Base-by-base conservation (phyloP, 768 basidiomycete species). In the Infundibulicybe gibba region DNA sequence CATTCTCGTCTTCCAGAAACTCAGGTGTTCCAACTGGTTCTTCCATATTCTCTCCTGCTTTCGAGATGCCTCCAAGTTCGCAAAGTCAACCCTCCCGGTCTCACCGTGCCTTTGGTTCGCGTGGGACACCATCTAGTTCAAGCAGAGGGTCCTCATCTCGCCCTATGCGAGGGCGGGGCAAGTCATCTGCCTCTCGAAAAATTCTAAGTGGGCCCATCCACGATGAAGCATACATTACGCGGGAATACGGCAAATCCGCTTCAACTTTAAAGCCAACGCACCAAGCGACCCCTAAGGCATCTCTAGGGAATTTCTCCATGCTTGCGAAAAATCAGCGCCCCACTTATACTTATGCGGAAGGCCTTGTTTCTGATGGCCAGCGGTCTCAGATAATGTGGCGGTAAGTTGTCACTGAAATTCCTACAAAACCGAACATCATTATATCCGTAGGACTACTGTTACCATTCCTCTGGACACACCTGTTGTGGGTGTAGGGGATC, bases 401-500 rank as follows among this genome's bases (percentile, higher is more conserved):
- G 81, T 79, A 53, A 49, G 65, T 60, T 15, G 41, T 19, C 31
- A 32, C 25, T 16, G 34, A 33, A 9, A 43, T 17, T n/a, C 11
- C 11, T n/a, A 16, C 31, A 43, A 43, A 17, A 16, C 14, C 21
- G 5, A 30, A 32, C 21, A 39, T 30, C 37, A 33, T 40, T 40
- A 32, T 21, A 31, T 32, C 32, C 37, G 9, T 35, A 78, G 76
- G 53, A 66, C 69, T 2, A 78, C 72, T 2, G 68, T 73, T 5
- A 62, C 60, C 8, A 41, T 75, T 11, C 63, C 66, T 41, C 55
- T 67, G 30, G 68, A 71, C 5, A 60, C 69, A 3, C 63, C 63
- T 11, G 60, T 90, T 31, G 55, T 75, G 45, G 90, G 79, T 6
- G 62, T 83, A 2, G 90, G 88, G 6, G 85, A 90, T 62, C 66